These are phyloP conservation scores for Chaetothyriales sp. DNA, from an alignment of 2,329 filamentous ascomycete genomes.

Conservation along the genomic window DNA sequence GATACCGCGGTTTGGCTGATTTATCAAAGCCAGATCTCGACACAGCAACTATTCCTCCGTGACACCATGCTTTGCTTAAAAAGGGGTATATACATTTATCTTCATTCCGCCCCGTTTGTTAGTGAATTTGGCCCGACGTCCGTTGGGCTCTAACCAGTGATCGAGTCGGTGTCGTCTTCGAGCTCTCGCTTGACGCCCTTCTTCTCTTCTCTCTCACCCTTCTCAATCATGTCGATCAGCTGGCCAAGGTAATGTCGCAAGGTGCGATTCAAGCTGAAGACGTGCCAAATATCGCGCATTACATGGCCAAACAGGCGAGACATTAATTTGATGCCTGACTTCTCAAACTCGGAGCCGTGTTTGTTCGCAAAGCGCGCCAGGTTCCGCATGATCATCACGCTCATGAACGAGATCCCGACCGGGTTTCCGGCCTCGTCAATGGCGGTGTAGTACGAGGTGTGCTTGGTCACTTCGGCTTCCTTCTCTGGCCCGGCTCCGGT, in stretches of 20 bases:
- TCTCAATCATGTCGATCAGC: conserved; percentile 30
- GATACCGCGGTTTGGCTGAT: not conserved
- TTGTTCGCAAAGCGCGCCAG: conserved; percentile 28
- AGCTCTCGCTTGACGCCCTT: conserved; percentile 8
- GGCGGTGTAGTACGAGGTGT: conserved; percentile 26
- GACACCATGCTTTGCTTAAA: not conserved
- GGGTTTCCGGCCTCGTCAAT: conserved; percentile 29
- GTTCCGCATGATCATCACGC: conserved; percentile 34
- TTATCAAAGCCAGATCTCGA: not conserved
- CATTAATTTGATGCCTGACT: conserved; percentile 10
- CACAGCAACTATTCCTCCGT: not conserved
- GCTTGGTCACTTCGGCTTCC: conserved; percentile 16
- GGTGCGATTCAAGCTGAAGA: conserved; percentile 21
- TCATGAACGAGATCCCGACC: conserved; percentile 34
- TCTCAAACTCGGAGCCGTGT: conserved; percentile 13
- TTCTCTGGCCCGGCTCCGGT: conserved; percentile 6
- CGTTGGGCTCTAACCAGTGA: not conserved
- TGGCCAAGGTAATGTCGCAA: conserved; percentile 31
- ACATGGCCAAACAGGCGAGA: conserved; percentile 11
- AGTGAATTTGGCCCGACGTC: not conserved
- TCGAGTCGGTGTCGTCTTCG: conserved; percentile 4
- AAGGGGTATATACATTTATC: not conserved
- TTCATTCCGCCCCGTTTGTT: not conserved
- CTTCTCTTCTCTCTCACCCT: conserved; percentile 15
- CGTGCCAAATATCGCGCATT: conserved; percentile 11